Percentiles rank a stretch among this genome's conserved stretches.
These are phyloP conservation scores for Mrakia blollopis DNA, from an alignment of 768 basidiomycete genomes.

Conservation along the genomic window DNA sequence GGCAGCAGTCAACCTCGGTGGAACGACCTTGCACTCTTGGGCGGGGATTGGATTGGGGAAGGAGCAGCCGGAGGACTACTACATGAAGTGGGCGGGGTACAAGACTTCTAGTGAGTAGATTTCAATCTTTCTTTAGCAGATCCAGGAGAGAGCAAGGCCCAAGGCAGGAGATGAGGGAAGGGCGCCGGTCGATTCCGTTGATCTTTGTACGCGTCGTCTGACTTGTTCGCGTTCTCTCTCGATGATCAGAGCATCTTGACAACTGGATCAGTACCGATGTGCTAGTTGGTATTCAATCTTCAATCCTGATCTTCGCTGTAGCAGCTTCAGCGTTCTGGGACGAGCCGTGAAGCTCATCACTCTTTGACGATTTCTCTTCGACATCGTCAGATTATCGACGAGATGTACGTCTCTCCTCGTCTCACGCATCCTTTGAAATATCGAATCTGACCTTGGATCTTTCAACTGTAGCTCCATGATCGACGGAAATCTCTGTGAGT, in stretches of 20 bases:
- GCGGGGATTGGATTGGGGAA: constrained; percentile 5
- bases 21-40: constrained; percentile 16
- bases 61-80: background rate
- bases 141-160: background rate
- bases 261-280: constrained; percentile 67
- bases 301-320: too few relatives aligned
- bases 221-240: background rate
- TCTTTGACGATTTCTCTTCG: background rate
- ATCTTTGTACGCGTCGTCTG: background rate
- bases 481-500: constrained; percentile 57
- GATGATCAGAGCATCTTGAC: constrained; percentile 57
- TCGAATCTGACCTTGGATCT: too few relatives aligned
- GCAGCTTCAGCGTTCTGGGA: too few relatives aligned
- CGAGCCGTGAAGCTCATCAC: constrained; percentile 71
- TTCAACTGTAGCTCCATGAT: constrained; percentile 81
- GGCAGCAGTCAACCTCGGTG: background rate
- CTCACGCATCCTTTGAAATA: background rate
- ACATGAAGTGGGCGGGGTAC: background rate
- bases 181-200: too few relatives aligned
- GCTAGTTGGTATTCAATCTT: constrained; percentile 78
- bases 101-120: background rate
- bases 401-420: constrained; percentile 47
- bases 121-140: too few relatives aligned
- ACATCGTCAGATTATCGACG: background rate
- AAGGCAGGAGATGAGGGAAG: background rate